phyloP scores from a whole-genome alignment of 345 rosid species.

The Eucalyptus marginata region DNA sequence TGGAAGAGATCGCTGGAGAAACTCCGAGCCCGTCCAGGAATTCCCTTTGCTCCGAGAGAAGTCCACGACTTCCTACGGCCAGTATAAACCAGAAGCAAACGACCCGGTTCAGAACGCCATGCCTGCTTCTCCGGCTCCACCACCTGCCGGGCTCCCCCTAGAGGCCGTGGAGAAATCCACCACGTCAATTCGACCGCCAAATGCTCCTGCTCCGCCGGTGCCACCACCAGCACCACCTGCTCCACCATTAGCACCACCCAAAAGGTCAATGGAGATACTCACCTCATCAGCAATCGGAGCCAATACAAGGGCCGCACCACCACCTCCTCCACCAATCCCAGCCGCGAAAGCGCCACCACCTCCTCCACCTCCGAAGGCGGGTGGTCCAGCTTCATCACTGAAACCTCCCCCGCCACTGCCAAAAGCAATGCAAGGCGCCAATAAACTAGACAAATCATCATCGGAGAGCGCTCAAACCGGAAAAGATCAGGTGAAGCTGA shows the following conservation, averaged over 20 bases:
- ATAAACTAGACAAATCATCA: constrained; percentile 14
- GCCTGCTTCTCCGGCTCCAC: not conserved
- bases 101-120: not conserved
- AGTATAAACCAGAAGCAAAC: constrained; percentile 1
- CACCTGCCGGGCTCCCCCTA: not conserved
- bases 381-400: not conserved
- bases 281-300: constrained; percentile 6
- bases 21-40: constrained; percentile 20
- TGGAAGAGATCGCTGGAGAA: not conserved
- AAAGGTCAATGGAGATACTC: not conserved
- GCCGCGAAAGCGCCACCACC: constrained; percentile 23
- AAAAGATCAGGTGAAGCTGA: constrained; percentile 50
- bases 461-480: not conserved
- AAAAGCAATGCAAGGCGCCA: not conserved
- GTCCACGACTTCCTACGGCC: constrained; percentile 38
- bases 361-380: constrained; percentile 15
- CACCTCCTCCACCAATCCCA: constrained; percentile 3
- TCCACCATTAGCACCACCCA: not conserved
- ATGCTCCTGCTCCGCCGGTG: not conserved
- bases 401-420: constrained; percentile 28
- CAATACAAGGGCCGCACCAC: constrained; percentile 9
- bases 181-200: not conserved
- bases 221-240: constrained; percentile 8
- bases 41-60: constrained; percentile 56
- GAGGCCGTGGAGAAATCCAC: not conserved